A percentile compares a stretch with the other conserved stretches of the same genome.
Evolutionary conservation across 345 rosid genomes (phyloP).

Genomic region (Euphorbia tirucalli): DNA sequence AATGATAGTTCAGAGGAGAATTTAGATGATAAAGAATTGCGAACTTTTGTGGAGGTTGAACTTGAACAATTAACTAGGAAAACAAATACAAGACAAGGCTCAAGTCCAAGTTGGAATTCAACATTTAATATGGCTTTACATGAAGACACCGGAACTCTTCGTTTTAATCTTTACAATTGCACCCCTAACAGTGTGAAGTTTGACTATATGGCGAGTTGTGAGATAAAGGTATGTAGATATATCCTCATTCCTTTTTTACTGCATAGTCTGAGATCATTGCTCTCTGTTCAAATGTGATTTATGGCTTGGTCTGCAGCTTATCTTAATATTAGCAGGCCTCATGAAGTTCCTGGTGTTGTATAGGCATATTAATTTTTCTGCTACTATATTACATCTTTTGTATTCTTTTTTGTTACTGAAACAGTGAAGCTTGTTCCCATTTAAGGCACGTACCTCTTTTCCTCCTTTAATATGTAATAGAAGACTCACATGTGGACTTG

Average conservation of each 20-base stretch:
- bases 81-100: slow-evolving; percentile 57
- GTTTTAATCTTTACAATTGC: slow-evolving; percentile 66
- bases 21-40: slow-evolving; percentile 52
- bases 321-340: background rate
- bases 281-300: too few species aligned
- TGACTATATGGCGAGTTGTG: slow-evolving; percentile 77
- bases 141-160: slow-evolving; percentile 63
- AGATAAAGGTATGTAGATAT: slow-evolving; percentile 69
- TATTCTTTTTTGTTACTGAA: background rate
- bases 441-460: too few species aligned
- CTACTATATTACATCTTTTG: background rate
- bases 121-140: slow-evolving; percentile 93
- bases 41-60: slow-evolving; percentile 89
- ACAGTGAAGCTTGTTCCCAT: background rate
- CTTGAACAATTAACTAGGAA: slow-evolving; percentile 77
- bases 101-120: slow-evolving; percentile 74
- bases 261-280: background rate
- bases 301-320: background rate
- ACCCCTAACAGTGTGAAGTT: slow-evolving; percentile 61
- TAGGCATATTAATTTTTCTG: background rate
- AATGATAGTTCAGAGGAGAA: slow-evolving; percentile 38
- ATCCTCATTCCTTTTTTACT: background rate
- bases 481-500: background rate
- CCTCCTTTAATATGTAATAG: background rate
- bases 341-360: background rate